Evolutionary conservation across 306 rosid species (phyloP), one percentile per base, ranked within the genome.

Genomic region (Castanospermum australe): DNA sequence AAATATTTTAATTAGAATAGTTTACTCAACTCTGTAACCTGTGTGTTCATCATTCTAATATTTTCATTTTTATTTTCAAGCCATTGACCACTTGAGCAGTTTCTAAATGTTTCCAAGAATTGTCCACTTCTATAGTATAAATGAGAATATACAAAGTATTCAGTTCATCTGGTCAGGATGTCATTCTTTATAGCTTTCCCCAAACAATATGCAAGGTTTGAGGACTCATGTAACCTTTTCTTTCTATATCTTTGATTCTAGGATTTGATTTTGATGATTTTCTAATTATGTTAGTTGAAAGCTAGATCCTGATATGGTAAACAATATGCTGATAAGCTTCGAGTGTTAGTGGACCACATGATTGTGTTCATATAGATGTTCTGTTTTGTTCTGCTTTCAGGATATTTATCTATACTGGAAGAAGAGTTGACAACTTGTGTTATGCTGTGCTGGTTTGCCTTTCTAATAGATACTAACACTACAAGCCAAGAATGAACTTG

Each of bases 401-500:
- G 81, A 2, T 75, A 21, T 38, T 67, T 75, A 18, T 47, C 73
- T 57, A n/a, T n/a, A 69, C 50, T 57, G 74, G 70, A 75, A 38
- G 50, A 65, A 61, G 76, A 10, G 74, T 50, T 63, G 15, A 4
- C n/a, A 32, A 75, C 69, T 65, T 24, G 48, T 52, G 56, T 67
- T 47, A 61, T 62, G 48, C 45, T 42, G 66, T 44, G 39, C 79
- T 77, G 75, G 83, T 83, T 87, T 71, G n/a, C 61, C 78, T 30
- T 75, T 68, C 48, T 68, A 77, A 41, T 79, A 72, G 32, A 77
- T 17, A 64, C 48, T 45, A 66, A 65, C 38, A 30, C 47, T 6
- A 56, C 80, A 54, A 67, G 64, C 48, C 30, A 72, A 89, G 86
- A 83, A 92, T 95, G 97, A 91, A 84, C 82, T 82, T 84, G 60